Conservation (phyloP, 257 asterid genomes). For the Capsicum rhomboideum region DNA sequence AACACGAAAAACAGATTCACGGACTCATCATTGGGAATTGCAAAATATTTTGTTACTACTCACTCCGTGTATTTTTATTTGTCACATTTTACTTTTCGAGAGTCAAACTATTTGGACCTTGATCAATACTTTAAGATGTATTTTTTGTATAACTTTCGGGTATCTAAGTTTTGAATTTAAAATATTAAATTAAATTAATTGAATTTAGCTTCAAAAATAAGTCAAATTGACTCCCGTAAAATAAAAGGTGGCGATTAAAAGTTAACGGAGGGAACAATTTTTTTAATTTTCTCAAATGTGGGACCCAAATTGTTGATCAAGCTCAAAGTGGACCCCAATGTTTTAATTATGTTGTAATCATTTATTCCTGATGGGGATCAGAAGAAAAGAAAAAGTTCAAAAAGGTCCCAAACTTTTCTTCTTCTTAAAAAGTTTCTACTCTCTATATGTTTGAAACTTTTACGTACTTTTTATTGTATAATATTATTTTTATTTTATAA, state of each 20-base stretch:
- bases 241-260: not conserved
- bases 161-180: too few relatives aligned
- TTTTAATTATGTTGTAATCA: slow-evolving; percentile 60
- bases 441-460: not conserved
- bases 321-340: slow-evolving; percentile 3
- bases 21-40: slow-evolving; percentile 37
- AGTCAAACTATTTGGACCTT: too few relatives aligned
- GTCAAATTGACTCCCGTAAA: too few relatives aligned
- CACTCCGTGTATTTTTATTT: too few relatives aligned
- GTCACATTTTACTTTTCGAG: not conserved
- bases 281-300: not conserved
- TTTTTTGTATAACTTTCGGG: too few relatives aligned
- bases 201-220: too few relatives aligned
- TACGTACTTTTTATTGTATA: not conserved
- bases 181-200: too few relatives aligned
- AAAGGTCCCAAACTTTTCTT: slow-evolving; percentile 56
- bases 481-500: too few relatives aligned
- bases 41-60: not conserved
- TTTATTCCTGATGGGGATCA: slow-evolving; percentile 31
- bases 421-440: slow-evolving; percentile 10
- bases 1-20: not conserved
- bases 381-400: slow-evolving; percentile 14
- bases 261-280: not conserved
- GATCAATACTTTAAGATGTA: too few relatives aligned
- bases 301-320: not conserved